Evolutionary conservation across 208 protist genomes (phyloP).

Genomic region (Acanthamoeba triangularis): DNA sequence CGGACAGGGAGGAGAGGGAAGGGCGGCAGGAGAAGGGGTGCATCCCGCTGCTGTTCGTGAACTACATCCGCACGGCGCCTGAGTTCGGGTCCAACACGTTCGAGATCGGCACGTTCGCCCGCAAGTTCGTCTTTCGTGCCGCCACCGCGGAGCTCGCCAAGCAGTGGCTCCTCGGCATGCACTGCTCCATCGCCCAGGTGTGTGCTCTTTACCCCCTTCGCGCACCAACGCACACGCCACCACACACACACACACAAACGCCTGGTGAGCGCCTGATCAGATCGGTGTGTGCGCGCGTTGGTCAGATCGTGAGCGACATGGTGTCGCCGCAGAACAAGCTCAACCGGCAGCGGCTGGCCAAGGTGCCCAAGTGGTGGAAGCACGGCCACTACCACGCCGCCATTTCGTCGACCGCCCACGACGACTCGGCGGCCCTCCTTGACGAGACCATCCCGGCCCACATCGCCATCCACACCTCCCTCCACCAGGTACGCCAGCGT

Average conservation of each 20-base stretch:
- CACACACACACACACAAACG: no score
- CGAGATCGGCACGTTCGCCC: no score
- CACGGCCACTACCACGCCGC: background rate
- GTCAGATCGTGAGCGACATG: background rate
- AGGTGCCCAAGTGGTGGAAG: background rate
- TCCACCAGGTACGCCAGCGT: background rate
- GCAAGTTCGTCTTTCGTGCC: no score
- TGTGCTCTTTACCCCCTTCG: background rate
- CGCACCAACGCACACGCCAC: background rate
- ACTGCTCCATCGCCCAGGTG: conserved; percentile 27
- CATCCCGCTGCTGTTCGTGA: no score
- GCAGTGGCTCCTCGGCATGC: conserved; percentile 3
- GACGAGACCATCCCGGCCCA: background rate
- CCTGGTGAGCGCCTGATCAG: background rate
- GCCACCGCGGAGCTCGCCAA: background rate
- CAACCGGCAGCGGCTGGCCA: background rate
- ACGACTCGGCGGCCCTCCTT: background rate
- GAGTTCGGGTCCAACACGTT: no score
- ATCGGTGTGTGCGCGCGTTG: background rate
- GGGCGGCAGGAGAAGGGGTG: no score
- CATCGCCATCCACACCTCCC: background rate
- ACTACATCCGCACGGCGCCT: no score
- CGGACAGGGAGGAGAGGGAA: no score
- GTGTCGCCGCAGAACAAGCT: conserved; percentile 18
- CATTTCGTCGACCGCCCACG: background rate